phyloP scores from a whole-genome alignment of 225 moss, liverwort and hornwort genomes.

The Rhytidiadelphus loreus region DNA sequence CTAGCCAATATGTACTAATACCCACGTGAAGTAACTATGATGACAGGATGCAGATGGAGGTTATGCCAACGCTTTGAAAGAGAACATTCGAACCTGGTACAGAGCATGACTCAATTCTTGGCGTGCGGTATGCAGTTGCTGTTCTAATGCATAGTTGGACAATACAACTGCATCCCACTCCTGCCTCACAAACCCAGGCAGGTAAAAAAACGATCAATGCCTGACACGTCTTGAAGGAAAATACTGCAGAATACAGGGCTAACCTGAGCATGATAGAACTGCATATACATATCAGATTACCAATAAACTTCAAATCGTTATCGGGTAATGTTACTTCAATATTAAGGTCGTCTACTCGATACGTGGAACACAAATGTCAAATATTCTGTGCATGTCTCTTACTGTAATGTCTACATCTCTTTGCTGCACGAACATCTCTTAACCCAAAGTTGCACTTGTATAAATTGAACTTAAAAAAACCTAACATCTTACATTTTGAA shows the following conservation, averaged over 20 bases:
- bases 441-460: background rate
- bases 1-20: background rate
- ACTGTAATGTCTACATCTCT: background rate
- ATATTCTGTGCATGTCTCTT: background rate
- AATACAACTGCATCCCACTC: conserved; percentile 97
- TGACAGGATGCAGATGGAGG: background rate
- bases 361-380: background rate
- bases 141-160: conserved; percentile 88
- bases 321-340: background rate
- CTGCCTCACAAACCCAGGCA: conserved; percentile 24
- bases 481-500: conserved; percentile 70
- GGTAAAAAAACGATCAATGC: background rate
- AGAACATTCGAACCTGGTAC: conserved; percentile 61
- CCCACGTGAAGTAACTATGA: background rate
- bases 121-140: conserved; percentile 90
- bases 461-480: background rate
- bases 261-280: background rate
- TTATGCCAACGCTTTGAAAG: background rate
- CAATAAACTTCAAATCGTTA: background rate
- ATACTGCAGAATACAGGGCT: background rate
- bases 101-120: conserved; percentile 98
- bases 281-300: background rate
- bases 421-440: background rate
- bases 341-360: background rate
- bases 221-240: background rate